phyloP scores from a whole-genome alignment of 106 monocot genomes.

The Acorus calamus region DNA sequence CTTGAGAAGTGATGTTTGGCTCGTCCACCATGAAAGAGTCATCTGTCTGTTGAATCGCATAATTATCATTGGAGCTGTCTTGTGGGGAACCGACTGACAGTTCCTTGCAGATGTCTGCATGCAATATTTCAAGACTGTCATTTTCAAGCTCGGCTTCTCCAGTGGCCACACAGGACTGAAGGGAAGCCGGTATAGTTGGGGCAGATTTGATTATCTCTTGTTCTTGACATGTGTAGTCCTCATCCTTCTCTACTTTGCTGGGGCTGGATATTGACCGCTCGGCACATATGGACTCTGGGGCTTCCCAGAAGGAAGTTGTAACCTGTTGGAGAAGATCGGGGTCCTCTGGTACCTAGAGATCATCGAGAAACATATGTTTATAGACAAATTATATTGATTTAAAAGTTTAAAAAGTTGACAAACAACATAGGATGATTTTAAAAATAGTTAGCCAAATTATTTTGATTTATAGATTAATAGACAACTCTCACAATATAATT shows the following conservation, averaged over 20 bases:
- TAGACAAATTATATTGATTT: too few species aligned
- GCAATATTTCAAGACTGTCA: background rate
- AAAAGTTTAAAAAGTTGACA: too few species aligned
- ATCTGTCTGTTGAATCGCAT: conserved; percentile 11
- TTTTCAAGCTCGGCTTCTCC: conserved; percentile 4
- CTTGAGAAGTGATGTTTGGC: background rate
- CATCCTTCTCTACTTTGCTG: conserved; percentile 3
- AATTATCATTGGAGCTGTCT: conserved; percentile 21
- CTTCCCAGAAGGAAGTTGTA: conserved; percentile 10
- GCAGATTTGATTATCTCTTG: background rate
- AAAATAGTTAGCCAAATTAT: too few species aligned
- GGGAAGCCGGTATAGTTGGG: background rate
- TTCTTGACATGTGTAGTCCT: conserved; percentile 13
- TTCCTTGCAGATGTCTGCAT: conserved; percentile 22
- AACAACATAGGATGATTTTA: too few species aligned
- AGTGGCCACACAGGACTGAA: background rate
- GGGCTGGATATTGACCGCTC: conserved; percentile 8
- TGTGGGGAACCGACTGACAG: conserved; percentile 27
- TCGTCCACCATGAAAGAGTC: conserved; percentile 20
- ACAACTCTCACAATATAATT: too few species aligned
- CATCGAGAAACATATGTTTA: background rate
- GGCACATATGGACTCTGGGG: background rate
- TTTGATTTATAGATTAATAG: too few species aligned
- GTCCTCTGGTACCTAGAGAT: conserved; percentile 12
- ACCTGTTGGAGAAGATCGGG: conserved; percentile 6